Evolutionary conservation across 495 filamentous ascomycete genomes (phyloP), one percentile per base, ranked within the genome.

Genomic region (Venustampulla echinocandica): DNA sequence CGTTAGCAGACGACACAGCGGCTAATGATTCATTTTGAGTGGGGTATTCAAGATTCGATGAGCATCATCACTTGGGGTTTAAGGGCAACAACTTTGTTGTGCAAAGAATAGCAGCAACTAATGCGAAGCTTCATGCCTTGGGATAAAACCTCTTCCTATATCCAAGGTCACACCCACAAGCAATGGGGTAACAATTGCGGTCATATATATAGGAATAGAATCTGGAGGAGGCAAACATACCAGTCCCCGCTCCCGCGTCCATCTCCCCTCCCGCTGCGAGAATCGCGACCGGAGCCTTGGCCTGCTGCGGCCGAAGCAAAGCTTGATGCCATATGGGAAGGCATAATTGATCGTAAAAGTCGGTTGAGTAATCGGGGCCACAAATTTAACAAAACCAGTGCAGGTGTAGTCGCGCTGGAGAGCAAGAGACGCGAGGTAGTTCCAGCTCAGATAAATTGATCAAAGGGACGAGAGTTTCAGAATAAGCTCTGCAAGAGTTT

Each of bases 281-380:
- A 57, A 49, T 76, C 68, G 59, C 66, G 65, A 53, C 68, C 74
- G 47, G 74, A 65, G 55, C 68, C 77, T 65, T 85, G 83, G 61
- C 82, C 83, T 54, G 84, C 83, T 53, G 84, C 84, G 50, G 84
- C 84, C 54, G 83, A 85, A 61, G 84, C 84, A 72, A 89, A 89
- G 75, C 81, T 87, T 50, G 84, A 87, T 51, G 82, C 76, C 57
- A 87, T 76, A 67, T 82, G 79, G 62, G 82, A 79, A 66, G 82
- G 75, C 84, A 89, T 89, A 18, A 52, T 53, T 37, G 38, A 53
- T 46, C 24, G 53, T 33, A 30, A 23, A 13, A 5, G 27, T n/a
- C 49, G 5, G 40, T 25, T 52, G 10, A 36, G 35, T 44, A 48
- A n/a, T n/a, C 5, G 27, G 20, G 44, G 21, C 35, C 27, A 46